phyloP scores from a whole-genome alignment of 371 early-diverging fungal species.

The Rhizopus arrhizus region DNA sequence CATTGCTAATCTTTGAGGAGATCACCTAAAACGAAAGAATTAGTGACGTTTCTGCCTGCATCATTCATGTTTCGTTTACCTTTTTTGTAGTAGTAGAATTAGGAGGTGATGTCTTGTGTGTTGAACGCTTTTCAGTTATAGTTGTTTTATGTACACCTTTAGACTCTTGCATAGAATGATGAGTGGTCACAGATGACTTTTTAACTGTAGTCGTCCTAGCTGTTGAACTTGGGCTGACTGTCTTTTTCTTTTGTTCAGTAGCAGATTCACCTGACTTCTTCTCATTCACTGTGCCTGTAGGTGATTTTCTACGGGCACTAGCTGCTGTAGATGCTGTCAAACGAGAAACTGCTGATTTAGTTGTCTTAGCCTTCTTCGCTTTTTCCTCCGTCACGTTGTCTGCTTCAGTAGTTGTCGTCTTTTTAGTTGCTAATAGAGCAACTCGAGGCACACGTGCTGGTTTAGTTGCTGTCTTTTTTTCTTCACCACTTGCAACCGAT shows the following conservation, averaged over 20 bases:
- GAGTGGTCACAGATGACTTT: constrained; percentile 3
- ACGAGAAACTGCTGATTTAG: constrained; percentile 27
- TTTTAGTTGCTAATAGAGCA: constrained; percentile 18
- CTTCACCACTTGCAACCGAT: constrained; percentile 5
- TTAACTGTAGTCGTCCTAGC: background rate
- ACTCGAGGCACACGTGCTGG: constrained; percentile 30
- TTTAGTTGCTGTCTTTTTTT: constrained; percentile 8
- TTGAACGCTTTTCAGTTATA: constrained; percentile 5
- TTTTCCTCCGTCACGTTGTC: constrained; percentile 16
- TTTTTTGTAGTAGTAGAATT: constrained; percentile 6
- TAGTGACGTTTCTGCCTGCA: background rate
- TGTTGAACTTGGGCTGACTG: background rate
- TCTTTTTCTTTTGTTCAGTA: constrained; percentile 7
- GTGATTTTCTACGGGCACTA: constrained; percentile 29
- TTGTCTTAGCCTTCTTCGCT: constrained; percentile 14
- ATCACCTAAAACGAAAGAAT: constrained; percentile 14
- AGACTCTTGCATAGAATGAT: constrained; percentile 1
- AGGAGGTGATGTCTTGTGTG: constrained; percentile 7
- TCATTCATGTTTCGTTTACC: background rate
- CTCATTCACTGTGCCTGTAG: constrained; percentile 1
- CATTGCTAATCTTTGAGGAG: constrained; percentile 9
- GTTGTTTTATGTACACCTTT: background rate
- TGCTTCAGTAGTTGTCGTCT: constrained; percentile 8
- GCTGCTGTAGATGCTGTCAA: constrained; percentile 31
- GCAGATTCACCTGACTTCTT: constrained; percentile 8